Evolutionary conservation across 768 basidiomycete species (phyloP), one percentile per base, ranked within the genome.

Genomic region (Hebeloma cylindrosporum): DNA sequence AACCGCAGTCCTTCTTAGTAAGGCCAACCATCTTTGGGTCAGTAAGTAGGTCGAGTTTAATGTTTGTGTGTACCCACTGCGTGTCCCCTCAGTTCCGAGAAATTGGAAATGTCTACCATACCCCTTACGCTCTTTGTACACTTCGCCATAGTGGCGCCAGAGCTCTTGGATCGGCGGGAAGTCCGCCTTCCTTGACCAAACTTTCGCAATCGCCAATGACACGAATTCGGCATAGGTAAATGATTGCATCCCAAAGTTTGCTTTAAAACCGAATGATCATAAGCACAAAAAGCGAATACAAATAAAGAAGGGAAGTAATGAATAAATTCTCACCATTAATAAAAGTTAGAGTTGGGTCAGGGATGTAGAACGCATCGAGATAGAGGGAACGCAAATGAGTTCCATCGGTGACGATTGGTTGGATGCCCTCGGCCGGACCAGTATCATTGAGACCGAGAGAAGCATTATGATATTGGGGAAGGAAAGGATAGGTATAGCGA

Each of bases 401-500:
- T 10, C 74, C 73, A 46, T 73, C 67, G 0, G 70, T 70, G 18
- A 74, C 62, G 29, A 76, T 58, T 1, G 68, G 67, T 30, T 63
- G 58, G 4, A 53, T 42, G 21, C 27, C 52, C 9, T 46, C 56
- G 7, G 45, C 53, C 11, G 62, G 54, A 0, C 54, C 56, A 2
- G 54, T 53, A 8, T 59, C 58, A 17, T 60, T 56, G 8, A 51
- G 26, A 1, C 60, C 56, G 13, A 64, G 55, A 17, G 51, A 50
- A 0, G 60, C 40, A 34, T 63, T 61, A 54, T 70, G 68, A 48
- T 66, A 70, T 26, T 72, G 61, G 0, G 68, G 64, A 1, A 76
- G 55, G 66, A 73, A 74, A 5, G 73, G 72, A 53, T 67, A 73
- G 0, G 67, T 63, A 47, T 74, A 72, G n/a, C 68, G 63, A 54